A percentile compares a stretch with the other conserved stretches of the same genome.
These are phyloP conservation scores for Diaporthe batatas DNA, from an alignment of 2,329 filamentous ascomycete genomes.

Conservation along the genomic window DNA sequence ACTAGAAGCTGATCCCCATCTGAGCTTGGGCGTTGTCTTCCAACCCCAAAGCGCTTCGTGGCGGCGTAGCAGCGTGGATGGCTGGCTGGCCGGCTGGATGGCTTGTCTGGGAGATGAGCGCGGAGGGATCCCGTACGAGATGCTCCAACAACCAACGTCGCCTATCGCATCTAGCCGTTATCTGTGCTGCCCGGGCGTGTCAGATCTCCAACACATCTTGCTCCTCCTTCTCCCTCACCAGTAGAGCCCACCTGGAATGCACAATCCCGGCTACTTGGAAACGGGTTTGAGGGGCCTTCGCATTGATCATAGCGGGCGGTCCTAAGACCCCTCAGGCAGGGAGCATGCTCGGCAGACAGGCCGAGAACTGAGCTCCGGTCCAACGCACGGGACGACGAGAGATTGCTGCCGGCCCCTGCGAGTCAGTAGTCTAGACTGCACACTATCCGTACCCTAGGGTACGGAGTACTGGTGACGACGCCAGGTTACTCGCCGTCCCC, in stretches of 20 bases:
- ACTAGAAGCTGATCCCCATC: constrained; percentile 27
- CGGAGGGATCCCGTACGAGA: neutral
- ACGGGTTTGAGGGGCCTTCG: constrained; percentile 18
- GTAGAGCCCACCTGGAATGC: constrained; percentile 10
- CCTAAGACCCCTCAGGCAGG: constrained; percentile 29
- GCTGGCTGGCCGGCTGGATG: neutral
- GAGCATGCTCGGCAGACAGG: constrained; percentile 34
- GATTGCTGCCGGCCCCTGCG: constrained; percentile 22
- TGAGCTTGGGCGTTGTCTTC: constrained; percentile 4
- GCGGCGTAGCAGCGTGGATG: neutral
- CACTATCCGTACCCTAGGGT: too few species aligned
- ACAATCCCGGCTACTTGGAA: constrained; percentile 19
- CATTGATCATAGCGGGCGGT: constrained; percentile 31
- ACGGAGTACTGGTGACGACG: neutral
- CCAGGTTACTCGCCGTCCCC: neutral
- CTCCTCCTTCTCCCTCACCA: constrained; percentile 17
- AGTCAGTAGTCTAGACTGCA: constrained; percentile 15
- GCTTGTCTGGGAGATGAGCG: neutral
- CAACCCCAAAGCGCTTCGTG: constrained; percentile 7
- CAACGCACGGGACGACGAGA: constrained; percentile 15
- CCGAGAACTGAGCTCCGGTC: constrained; percentile 30
- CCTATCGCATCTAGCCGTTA: constrained; percentile 25
- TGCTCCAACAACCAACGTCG: neutral
- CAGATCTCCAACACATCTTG: constrained; percentile 35
- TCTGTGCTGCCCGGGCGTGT: constrained; percentile 32